Conservation (phyloP, 2,329 filamentous ascomycete species). For the Immersiporthe knoxdaviesiana region DNA sequence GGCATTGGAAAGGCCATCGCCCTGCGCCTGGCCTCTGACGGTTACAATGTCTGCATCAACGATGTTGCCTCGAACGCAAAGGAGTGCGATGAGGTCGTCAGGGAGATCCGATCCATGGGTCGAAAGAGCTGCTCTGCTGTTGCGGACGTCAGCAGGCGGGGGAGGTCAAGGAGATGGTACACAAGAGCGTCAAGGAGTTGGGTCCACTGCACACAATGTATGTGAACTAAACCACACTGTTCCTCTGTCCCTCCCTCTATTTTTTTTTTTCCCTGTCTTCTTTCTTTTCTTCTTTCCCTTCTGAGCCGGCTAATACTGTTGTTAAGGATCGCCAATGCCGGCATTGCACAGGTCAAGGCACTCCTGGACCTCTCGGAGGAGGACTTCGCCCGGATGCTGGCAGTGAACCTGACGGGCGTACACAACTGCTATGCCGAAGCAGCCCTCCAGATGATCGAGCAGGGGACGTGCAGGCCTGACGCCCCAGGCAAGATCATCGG, state of each 20-base stretch:
- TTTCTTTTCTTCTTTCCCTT: not conserved
- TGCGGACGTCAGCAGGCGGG: constrained; percentile 63
- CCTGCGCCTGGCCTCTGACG: constrained; percentile 64
- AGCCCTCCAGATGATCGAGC: constrained; percentile 66
- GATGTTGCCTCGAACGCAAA: constrained; percentile 58
- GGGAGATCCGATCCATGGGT: constrained; percentile 56
- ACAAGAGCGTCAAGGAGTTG: constrained; percentile 53
- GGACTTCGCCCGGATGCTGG: constrained; percentile 63
- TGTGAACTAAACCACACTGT: not conserved
- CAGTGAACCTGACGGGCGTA: constrained; percentile 67
- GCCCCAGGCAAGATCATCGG: constrained; percentile 53
- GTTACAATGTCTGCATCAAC: constrained; percentile 69
- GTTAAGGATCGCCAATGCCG: constrained; percentile 60
- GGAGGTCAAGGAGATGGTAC: constrained; percentile 56
- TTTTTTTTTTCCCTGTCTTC: no score
- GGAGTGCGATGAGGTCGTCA: constrained; percentile 55
- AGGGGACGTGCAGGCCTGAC: constrained; percentile 47
- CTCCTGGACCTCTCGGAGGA: constrained; percentile 60
- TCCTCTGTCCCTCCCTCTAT: no score
- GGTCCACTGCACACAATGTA: constrained; percentile 49
- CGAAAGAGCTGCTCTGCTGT: constrained; percentile 57
- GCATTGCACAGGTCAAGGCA: constrained; percentile 60
- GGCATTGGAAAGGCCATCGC: constrained; percentile 64
- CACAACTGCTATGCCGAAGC: constrained; percentile 68
- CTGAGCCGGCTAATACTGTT: fast-evolving